Percentiles rank a stretch among this genome's conserved stretches.
phyloP scores from a whole-genome alignment of 2,329 filamentous ascomycete genomes.

The Sarocladium brachiariae region DNA sequence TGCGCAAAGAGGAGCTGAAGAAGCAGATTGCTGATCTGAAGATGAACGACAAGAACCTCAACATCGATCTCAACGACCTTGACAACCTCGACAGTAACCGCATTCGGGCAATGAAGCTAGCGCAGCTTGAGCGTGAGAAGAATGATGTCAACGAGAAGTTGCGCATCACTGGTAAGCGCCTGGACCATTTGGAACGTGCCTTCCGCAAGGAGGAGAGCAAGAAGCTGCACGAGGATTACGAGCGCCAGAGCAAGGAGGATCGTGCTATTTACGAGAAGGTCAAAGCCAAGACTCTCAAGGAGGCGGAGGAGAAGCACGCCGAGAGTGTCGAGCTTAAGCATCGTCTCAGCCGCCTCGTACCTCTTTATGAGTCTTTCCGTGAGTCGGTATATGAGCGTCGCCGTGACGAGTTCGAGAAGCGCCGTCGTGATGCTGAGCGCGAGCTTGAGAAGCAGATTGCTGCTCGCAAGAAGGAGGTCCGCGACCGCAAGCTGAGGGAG shows the following conservation, averaged over 20 bases:
- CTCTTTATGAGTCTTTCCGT: conserved; percentile 79
- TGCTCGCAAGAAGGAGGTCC: conserved; percentile 78
- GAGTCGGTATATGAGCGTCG: conserved; percentile 77
- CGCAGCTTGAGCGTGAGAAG: conserved; percentile 96
- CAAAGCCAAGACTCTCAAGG: conserved; percentile 70
- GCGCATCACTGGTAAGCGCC: conserved; percentile 85
- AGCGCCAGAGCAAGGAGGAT: conserved; percentile 72
- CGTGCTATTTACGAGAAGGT: conserved; percentile 71
- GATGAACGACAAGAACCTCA: conserved; percentile 68
- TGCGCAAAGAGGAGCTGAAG: conserved; percentile 89
- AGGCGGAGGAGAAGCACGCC: conserved; percentile 82
- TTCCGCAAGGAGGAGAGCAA: conserved; percentile 94
- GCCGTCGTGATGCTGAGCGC: conserved; percentile 81
- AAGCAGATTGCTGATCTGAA: conserved; percentile 89
- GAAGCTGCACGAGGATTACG: conserved; percentile 82
- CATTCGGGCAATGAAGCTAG: conserved; percentile 89
- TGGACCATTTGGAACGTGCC: conserved; percentile 94
- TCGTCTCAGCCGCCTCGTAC: conserved; percentile 76
- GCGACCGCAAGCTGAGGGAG: conserved; percentile 76
- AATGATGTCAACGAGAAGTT: conserved; percentile 89
- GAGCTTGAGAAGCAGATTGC: conserved; percentile 91
- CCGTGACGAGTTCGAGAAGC: conserved; percentile 92
- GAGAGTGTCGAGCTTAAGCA: conserved; percentile 91
- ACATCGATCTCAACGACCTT: conserved; percentile 74
- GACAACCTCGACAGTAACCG: conserved; percentile 83